Percentiles rank a stretch among this genome's conserved stretches.
Evolutionary conservation across 768 basidiomycete genomes (phyloP).

Genomic region (Leccinum longicurvipes): DNA sequence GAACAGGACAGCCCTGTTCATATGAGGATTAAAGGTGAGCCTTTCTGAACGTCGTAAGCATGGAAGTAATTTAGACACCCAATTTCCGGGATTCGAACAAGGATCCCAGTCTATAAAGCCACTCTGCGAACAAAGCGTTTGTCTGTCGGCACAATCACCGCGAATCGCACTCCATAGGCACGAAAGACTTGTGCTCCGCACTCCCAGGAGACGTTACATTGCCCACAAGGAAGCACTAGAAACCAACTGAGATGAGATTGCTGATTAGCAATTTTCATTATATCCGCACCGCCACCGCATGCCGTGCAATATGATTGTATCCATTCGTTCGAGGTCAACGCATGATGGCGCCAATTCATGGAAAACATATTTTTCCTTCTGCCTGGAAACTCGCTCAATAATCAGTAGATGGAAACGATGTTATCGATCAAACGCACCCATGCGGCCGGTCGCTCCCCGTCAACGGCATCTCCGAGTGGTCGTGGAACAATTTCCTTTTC

Average conservation of each 20-base stretch:
- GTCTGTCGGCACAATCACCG: slow-evolving; percentile 13
- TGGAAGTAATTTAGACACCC: slow-evolving; percentile 15
- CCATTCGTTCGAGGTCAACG: slow-evolving; percentile 13
- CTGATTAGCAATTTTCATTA: slow-evolving; percentile 27
- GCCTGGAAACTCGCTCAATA: not conserved
- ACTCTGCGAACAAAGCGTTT: slow-evolving; percentile 6
- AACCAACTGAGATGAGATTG: slow-evolving; percentile 28
- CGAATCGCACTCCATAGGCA: slow-evolving; percentile 15
- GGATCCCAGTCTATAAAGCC: slow-evolving; percentile 14
- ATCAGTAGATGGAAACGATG: not conserved
- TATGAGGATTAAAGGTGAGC: slow-evolving; percentile 4
- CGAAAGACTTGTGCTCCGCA: slow-evolving; percentile 16
- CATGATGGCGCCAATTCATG: slow-evolving; percentile 24
- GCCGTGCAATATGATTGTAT: slow-evolving; percentile 23
- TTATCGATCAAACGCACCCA: slow-evolving; percentile 10
- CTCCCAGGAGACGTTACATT: slow-evolving; percentile 27
- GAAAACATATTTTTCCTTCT: slow-evolving; percentile 6
- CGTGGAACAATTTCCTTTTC: slow-evolving; percentile 12
- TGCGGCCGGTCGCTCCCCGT: slow-evolving; percentile 4
- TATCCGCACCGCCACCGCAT: slow-evolving; percentile 26
- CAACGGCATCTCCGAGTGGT: slow-evolving; percentile 14
- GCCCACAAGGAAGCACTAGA: slow-evolving; percentile 25
- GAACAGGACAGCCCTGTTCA: slow-evolving; percentile 13
- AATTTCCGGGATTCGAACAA: slow-evolving; percentile 25
- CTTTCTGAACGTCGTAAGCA: slow-evolving; percentile 1